Evolutionary conservation across 352 stramenopile genomes (phyloP), one percentile per base, ranked within the genome.

Genomic region (Globisporangium middletonii): DNA sequence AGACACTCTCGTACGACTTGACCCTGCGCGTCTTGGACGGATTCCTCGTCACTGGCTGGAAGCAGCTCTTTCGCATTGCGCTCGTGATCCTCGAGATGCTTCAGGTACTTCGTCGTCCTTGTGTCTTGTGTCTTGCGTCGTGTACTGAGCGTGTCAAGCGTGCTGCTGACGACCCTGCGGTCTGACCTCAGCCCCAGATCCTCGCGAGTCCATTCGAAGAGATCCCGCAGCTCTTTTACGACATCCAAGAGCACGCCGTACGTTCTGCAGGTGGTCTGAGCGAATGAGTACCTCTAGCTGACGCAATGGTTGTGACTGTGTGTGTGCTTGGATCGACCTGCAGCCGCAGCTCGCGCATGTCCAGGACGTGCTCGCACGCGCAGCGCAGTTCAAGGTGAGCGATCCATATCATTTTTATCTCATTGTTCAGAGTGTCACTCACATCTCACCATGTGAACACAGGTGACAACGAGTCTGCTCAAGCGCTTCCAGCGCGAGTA

Each of bases 171-270:
- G 5, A 9, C 19, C 33, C 46, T 12, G 33, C 48, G 19, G 13
- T 1, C 23, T 45, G 6, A 16, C 1, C 60, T 3, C 56, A 89
- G 65, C 57, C 62, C 33, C 72, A 79, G 11, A 78, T 91, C 50
- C 72, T 91, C 12, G 67, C 67, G 1, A 83, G 75, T 12, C 53
- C 56, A 7, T 92, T 89, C 67, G 79, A 89, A 49, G 77, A 88
- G 51, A 88, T 92, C 41, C 73, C 81, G 30, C 75, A 85, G 55
- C 66, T 92, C 35, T 85, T 92, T 43, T 89, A 89, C 69, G 77
- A 88, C 46, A 72, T 91, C 6, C 73, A 80, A 33, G 65, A 69
- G 27, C 68, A 80, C 46, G 78, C 75, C n/a, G 81, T 91, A 57
- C 52, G 80, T 52, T n/a, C n/a, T n/a, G n/a, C n/a, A n/a, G n/a